Percentiles rank a stretch among this genome's conserved stretches.
phyloP scores from a whole-genome alignment of 2,329 filamentous ascomycete species.

The Fusarium guadeloupense region DNA sequence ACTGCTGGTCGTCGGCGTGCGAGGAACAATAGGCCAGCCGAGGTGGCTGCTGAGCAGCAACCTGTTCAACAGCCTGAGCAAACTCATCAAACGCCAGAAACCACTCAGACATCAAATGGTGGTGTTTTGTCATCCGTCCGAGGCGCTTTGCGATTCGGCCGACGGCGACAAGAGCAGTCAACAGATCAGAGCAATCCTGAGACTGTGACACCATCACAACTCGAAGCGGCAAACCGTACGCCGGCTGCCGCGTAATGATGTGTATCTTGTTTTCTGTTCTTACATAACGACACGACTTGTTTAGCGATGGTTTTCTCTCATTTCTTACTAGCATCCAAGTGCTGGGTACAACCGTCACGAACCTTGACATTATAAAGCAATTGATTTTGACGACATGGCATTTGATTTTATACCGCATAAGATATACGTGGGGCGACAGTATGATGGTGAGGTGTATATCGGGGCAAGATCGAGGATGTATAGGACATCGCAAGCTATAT shows the following conservation, averaged over 20 bases:
- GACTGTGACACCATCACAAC: slow-evolving; percentile 55
- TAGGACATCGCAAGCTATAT: slow-evolving; percentile 34
- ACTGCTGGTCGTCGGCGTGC: slow-evolving; percentile 17
- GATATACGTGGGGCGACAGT: slow-evolving; percentile 27
- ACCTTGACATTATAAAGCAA: slow-evolving; percentile 39
- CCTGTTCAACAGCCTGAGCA: slow-evolving; percentile 17
- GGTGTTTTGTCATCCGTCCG: slow-evolving; percentile 48
- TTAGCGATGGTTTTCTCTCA: slow-evolving; percentile 47
- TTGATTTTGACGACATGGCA: slow-evolving; percentile 43
- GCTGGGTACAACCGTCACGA: slow-evolving; percentile 42
- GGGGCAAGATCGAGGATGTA: slow-evolving; percentile 19
- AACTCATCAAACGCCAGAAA: slow-evolving; percentile 18
- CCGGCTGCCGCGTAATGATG: slow-evolving; percentile 26
- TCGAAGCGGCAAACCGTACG: slow-evolving; percentile 55
- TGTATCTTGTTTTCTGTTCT: slow-evolving; percentile 15
- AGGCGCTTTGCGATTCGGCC: slow-evolving; percentile 46
- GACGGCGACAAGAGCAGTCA: slow-evolving; percentile 38
- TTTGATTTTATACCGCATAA: slow-evolving; percentile 36
- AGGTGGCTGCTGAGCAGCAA: slow-evolving; percentile 15
- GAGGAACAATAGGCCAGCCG: slow-evolving; percentile 10
- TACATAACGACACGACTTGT: slow-evolving; percentile 37
- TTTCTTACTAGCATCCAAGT: slow-evolving; percentile 28
- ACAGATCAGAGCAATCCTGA: slow-evolving; percentile 22
- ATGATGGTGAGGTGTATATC: slow-evolving; percentile 12
- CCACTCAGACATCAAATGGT: slow-evolving; percentile 19